These are phyloP conservation scores for Erysimum cheiranthoides DNA, from an alignment of 345 rosid genomes.

Conservation along the genomic window DNA sequence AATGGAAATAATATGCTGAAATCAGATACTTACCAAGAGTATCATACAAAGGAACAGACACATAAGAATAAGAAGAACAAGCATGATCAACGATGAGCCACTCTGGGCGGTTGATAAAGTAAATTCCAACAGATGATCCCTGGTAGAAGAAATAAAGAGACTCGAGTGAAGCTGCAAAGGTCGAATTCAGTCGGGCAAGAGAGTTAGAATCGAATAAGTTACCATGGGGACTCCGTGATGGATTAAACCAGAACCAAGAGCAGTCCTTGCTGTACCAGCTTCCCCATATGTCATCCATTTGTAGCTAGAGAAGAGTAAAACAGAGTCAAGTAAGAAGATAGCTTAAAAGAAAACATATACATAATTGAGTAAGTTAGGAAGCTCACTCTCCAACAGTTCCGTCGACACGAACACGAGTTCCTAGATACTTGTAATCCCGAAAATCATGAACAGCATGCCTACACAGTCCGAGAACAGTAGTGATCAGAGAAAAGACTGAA, in stretches of 20 bases:
- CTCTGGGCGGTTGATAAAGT: constrained; percentile 94
- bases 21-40: constrained; percentile 73
- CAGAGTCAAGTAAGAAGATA: constrained; percentile 1
- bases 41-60: constrained; percentile 96
- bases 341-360: constrained; percentile 8
- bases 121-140: constrained; percentile 87
- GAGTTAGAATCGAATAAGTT: not conserved
- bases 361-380: constrained; percentile 9
- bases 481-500: constrained; percentile 30
- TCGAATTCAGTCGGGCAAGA: not conserved
- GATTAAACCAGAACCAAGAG: constrained; percentile 82
- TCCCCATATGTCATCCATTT: constrained; percentile 99
- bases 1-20: constrained; percentile 10
- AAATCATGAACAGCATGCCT: constrained; percentile 79
- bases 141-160: constrained; percentile 40
- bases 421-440: constrained; percentile 85
- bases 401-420: constrained; percentile 81
- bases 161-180: constrained; percentile 9
- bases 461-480: constrained; percentile 3
- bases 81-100: constrained; percentile 97
- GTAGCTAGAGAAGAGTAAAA: constrained; percentile 51
- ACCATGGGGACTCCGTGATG: constrained; percentile 77
- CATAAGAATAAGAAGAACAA: constrained; percentile 83
- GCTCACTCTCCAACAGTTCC: constrained; percentile 98
- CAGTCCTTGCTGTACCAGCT: constrained; percentile 84